phyloP scores from a whole-genome alignment of 2,329 filamentous ascomycete genomes.

The Rutstroemia sp. region DNA sequence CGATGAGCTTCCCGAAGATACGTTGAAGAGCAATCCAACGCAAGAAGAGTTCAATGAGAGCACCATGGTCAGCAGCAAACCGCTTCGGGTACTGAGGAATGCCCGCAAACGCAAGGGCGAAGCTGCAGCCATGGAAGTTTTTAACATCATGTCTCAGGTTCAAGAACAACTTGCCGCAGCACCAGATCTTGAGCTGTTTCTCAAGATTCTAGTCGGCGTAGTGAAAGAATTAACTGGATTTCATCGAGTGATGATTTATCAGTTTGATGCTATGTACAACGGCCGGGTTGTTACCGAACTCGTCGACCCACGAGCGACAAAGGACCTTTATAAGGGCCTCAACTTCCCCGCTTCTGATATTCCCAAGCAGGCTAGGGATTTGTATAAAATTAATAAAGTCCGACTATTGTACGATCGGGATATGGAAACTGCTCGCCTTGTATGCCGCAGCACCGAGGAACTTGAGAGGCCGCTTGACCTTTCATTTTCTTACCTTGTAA shows the following conservation, averaged over 20 bases:
- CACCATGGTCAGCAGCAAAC: slow-evolving; percentile 67
- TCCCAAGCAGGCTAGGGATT: slow-evolving; percentile 77
- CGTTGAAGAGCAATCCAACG: slow-evolving; percentile 64
- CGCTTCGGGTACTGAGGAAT: slow-evolving; percentile 67
- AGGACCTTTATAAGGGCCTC: slow-evolving; percentile 78
- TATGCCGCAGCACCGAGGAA: slow-evolving; percentile 70
- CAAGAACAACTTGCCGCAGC: slow-evolving; percentile 78
- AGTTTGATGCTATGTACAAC: slow-evolving; percentile 78
- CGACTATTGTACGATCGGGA: slow-evolving; percentile 82
- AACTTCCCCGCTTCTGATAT: slow-evolving; percentile 87
- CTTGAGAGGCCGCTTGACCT: slow-evolving; percentile 71
- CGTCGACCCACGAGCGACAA: slow-evolving; percentile 70
- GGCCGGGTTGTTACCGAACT: slow-evolving; percentile 83
- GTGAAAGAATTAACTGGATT: slow-evolving; percentile 88
- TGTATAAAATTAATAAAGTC: slow-evolving; percentile 87
- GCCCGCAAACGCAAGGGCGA: slow-evolving; percentile 57
- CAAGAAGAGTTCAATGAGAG: slow-evolving; percentile 67
- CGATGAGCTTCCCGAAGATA: slow-evolving; percentile 63
- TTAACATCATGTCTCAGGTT: slow-evolving; percentile 86
- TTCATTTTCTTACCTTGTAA: slow-evolving; percentile 53
- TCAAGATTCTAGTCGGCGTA: slow-evolving; percentile 77
- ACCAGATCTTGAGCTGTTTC: slow-evolving; percentile 60
- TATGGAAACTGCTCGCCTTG: slow-evolving; percentile 68
- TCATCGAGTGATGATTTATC: slow-evolving; percentile 87
- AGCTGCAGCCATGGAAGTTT: slow-evolving; percentile 80